phyloP scores from a whole-genome alignment of 805 yeast species.

The Spathaspora sp. region DNA sequence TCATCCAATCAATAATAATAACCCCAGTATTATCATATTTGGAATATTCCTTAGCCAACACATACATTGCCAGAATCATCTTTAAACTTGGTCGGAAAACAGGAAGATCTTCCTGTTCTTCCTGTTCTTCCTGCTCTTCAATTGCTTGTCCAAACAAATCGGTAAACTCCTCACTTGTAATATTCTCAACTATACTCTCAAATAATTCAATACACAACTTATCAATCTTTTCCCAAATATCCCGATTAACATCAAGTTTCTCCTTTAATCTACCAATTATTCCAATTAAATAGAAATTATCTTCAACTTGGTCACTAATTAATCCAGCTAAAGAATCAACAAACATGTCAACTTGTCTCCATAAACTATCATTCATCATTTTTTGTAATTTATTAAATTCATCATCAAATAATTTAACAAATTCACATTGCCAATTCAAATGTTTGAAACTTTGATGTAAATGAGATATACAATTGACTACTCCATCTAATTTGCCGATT shows the following conservation, averaged over 20 bases:
- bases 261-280: not conserved
- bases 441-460: not conserved
- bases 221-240: not conserved
- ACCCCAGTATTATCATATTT: not conserved
- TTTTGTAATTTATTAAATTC: conserved; percentile 3
- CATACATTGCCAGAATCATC: conserved; percentile 3
- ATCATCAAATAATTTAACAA: conserved; percentile 4
- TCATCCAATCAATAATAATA: conserved; percentile 4
- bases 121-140: not conserved
- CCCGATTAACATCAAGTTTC: not conserved
- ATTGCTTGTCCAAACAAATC: not conserved
- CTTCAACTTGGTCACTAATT: not conserved
- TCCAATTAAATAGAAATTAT: conserved; percentile 4
- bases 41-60: not conserved
- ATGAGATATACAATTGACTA: conserved; percentile 2
- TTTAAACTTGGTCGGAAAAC: conserved; percentile 7
- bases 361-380: conserved; percentile 8
- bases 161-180: conserved; percentile 2
- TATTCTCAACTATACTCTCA: not conserved
- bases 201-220: not conserved
- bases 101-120: not conserved
- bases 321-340: not conserved
- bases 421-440: conserved; percentile 14
- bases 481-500: not conserved
- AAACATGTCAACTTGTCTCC: conserved; percentile 10